Evolutionary conservation across 2,329 filamentous ascomycete genomes (phyloP), one percentile per base, ranked within the genome.

Genomic region (Ophiostoma angusticollis): DNA sequence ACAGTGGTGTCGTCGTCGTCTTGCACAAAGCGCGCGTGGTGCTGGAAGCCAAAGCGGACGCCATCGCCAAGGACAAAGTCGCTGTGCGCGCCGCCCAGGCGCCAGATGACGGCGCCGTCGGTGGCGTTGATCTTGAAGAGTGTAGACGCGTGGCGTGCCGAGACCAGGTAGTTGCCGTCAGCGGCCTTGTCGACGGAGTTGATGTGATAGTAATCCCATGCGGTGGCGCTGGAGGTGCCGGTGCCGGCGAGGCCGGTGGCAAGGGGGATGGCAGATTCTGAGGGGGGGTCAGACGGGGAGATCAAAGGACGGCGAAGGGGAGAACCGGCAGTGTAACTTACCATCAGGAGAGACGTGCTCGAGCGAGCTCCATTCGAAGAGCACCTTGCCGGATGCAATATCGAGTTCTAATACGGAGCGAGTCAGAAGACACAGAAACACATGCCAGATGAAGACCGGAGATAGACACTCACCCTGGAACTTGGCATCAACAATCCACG

Each of bases 361-460:
- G 9, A 75, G 54, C 45, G 66, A 68, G 22, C 61, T 62, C 73
- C 72, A 77, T 47, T 77, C 71, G 45, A 76, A 77, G 9, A 75
- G 44, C 4, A 77, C 52, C 29, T 65, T 58, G 3, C 70, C 70
- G 3, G 67, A 74, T 18, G 66, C 59, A 30, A 72, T 67, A 40
- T 74, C 64, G 12, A 68, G 57, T 48, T 58, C 54, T 57, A n/a
- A 5, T 9, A 3, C 3, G n/a, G n/a, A n/a, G n/a, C n/a, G 11
- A 21, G 37, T 45, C 9, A 29, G n/a, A 16, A 14, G 16, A 9
- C 2, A 30, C 2, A 6, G 4, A 21, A 27, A 35, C 22, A 9
- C 11, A 13, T 6, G 17, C 6, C 6, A 6, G 3, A 3, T 12
- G 19, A 7, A 4, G 14, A 13, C 5, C 6, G 19, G 6, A 25